Evolutionary conservation across 768 basidiomycete species (phyloP), one percentile per base, ranked within the genome.

Genomic region (Lactarius hengduanensis): DNA sequence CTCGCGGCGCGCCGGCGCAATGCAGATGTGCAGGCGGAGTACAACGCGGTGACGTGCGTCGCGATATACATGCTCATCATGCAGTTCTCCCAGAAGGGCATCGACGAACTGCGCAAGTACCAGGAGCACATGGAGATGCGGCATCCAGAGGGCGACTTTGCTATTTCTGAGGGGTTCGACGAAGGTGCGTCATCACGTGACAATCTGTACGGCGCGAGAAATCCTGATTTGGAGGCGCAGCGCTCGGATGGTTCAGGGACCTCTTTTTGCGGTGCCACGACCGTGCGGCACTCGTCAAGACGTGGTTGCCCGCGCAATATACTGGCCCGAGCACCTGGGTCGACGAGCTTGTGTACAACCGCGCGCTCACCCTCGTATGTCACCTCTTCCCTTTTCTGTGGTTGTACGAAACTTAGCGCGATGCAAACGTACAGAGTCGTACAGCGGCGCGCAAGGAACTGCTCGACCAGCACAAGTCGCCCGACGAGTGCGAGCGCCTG

Each of bases 201-300:
- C 59, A 53, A 43, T 22, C 18, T 13, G 60, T 32, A 47, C 3
- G 22, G 43, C 65, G 50, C 36, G 70, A 34, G 69, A 57, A 58
- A 59, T 62, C 59, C 65, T 72, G 16, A 69, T 64, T 38, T 62
- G 65, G 57, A n/a, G 38, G 38, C 45, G 65, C 57, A 93, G 92
- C 92, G 7, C 78, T 92, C 43, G 78, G 86, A 61, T 99, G 95
- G 96, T 95, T 97, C 79, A 92, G 91, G 73, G 87, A 89, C 15
- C 90, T 94, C 69, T 99, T 97, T 76, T 86, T 95, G 72, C 95
- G 96, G 74, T 96, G 94, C 73, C 92, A 92, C 72, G 94, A 96
- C 65, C 91, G 96, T 47, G 92, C 93, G 20, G 88, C 92, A 57
- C 76, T 91, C 20, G 90, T 94, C 53, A 93, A 92, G 83, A 91